These are phyloP conservation scores for Penicillium glabrum DNA, from an alignment of 2,329 filamentous ascomycete genomes.

Conservation along the genomic window DNA sequence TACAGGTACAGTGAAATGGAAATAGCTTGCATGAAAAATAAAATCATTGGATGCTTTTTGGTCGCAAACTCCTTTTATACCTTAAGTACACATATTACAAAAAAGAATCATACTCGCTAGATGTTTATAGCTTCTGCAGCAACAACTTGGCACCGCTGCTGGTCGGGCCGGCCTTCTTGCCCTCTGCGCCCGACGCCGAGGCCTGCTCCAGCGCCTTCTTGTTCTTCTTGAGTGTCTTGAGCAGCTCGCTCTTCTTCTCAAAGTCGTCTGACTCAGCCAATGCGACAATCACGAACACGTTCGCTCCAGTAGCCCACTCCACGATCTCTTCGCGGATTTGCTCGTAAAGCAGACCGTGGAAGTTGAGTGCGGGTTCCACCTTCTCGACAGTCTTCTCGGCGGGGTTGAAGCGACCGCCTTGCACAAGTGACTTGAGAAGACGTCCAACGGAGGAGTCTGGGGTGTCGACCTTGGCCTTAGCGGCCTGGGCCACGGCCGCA, in stretches of 20 bases:
- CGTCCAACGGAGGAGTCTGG: slow-evolving; percentile 71
- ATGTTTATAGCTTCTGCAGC: slow-evolving; percentile 34
- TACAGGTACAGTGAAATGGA: background rate
- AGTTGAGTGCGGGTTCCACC: slow-evolving; percentile 74
- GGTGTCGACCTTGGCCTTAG: slow-evolving; percentile 47
- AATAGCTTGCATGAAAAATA: background rate
- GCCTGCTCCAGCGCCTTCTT: slow-evolving; percentile 65
- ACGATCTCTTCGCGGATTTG: slow-evolving; percentile 73
- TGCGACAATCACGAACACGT: slow-evolving; percentile 82
- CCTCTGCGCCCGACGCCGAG: slow-evolving; percentile 57
- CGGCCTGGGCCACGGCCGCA: slow-evolving; percentile 58
- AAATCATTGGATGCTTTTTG: slow-evolving; percentile 4
- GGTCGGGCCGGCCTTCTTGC: slow-evolving; percentile 36
- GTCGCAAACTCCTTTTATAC: slow-evolving; percentile 6
- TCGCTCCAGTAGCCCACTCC: slow-evolving; percentile 81
- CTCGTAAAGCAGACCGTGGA: slow-evolving; percentile 78
- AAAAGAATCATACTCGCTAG: slow-evolving; percentile 2
- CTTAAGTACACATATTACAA: slow-evolving; percentile 6
- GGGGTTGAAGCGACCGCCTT: slow-evolving; percentile 83
- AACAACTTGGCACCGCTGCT: slow-evolving; percentile 49
- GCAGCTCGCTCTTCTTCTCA: slow-evolving; percentile 63
- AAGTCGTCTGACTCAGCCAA: slow-evolving; percentile 76
- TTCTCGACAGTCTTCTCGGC: slow-evolving; percentile 68
- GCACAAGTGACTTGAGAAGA: slow-evolving; percentile 87
- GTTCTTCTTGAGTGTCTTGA: slow-evolving; percentile 69